Base-by-base conservation (phyloP, 2,329 filamentous ascomycete species). In the Apiospora sp. region DNA sequence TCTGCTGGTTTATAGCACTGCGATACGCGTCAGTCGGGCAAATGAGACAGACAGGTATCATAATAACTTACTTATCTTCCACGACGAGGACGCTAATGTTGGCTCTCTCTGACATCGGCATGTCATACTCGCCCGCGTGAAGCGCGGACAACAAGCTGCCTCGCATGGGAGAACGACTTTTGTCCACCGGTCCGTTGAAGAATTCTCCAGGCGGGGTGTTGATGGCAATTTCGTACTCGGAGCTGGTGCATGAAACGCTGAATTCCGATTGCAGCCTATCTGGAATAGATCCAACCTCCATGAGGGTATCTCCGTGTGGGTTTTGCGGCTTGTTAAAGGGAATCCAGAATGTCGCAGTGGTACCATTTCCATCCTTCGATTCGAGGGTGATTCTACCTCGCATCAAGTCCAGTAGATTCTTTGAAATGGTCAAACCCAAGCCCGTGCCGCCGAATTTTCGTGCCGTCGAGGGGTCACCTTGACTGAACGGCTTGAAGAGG, bases 321-420 rank as follows among this genome's bases (percentile, higher is more conserved):
- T 80, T 88, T 67, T 90, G 89, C 3, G 91, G 89, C 75, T 93
- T 94, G 77, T 89, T 91, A 83, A 96, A 95, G 0, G 92, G 92
- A 67, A 96, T 92, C 87, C 88, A 92, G 80, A 95, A 95, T 0
- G 88, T 92, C 3, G 92, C 92, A n/a, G 87, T 92, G 0, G 93
- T 96, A 4, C 93, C 93, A 13, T 85, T 84, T 2, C 91, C 92
- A 1, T 92, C 81, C 1, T 86, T 88, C 0, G 93, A 94, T 70
- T 93, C 87, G 0, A 96, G 84, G 0, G 86, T 87, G 74, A 96
- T 95, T n/a, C 88, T 83, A 8, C 94, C 94, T 73, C 90, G 89
- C 94, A 96, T 96, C 37, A 96, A 82, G 73, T 95, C 92, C 3
- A 96, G 87, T 7, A 95, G 85, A 74, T 94, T 94, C 81, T 95